Evolutionary conservation across 345 rosid genomes (phyloP), one percentile per base, ranked within the genome.

Genomic region (Eucalyptus virginea): DNA sequence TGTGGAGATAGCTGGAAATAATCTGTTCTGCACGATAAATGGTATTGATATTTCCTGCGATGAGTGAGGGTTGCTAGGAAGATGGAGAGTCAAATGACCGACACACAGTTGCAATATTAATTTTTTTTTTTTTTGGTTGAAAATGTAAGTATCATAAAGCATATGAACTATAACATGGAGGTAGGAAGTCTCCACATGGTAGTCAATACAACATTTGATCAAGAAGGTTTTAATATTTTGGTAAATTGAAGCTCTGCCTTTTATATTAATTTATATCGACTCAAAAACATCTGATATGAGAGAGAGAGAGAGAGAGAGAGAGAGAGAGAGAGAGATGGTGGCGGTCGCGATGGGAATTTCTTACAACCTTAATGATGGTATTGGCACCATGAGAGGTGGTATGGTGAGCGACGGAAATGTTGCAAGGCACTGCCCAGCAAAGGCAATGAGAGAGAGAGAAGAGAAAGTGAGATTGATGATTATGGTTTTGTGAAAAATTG

Each of bases 201-300:
- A 16, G 1, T 50, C 3, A 16, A 50, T 6, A 50, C 0, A 50
- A 16, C 19, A 6, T 50, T 50, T 50, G 7, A 1, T 50, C 0
- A 0, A 18, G 18, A 50, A 50, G 52, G 52, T 50, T 50, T 50
- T 50, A 50, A 49, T 45, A 16, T 15, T 50, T 50, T 50, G 52
- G 52, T 50, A 50, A 16, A 15, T 3, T 50, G 19, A 50, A 50
- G 6, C 52, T 50, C 0, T 50, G 52, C 2, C 50, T 48, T 5
- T 13, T 48, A 48, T 48, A 13, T 48, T 48, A 48, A 48, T 13
- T 13, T 48, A 5, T 48, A 48, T 48, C 2, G 16, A 48, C 16
- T 48, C 5, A 48, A 54, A 58, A 58, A 58, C 4, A 58, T 58
- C 4, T 58, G 1, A 58, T 58, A 24, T 9, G 60, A 54, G 26